Evolutionary conservation across 768 basidiomycete species (phyloP), one percentile per base, ranked within the genome.

Genomic region (Hypsizygus marmoreus): DNA sequence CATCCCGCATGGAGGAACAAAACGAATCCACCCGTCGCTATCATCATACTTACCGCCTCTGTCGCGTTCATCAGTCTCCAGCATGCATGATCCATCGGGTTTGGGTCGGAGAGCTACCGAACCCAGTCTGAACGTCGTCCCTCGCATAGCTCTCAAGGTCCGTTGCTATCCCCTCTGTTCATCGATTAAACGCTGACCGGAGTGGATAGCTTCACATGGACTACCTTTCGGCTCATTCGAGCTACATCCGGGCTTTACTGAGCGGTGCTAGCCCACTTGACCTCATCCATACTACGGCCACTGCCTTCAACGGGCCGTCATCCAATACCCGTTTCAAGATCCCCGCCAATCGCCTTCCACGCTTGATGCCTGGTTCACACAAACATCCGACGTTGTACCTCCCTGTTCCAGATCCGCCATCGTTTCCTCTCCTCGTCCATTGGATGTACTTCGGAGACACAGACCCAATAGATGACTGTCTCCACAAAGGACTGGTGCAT

Each of bases 361-460:
- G 80, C 23, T 69, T 88, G 3, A 76, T 91, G 47, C 81, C 84
- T 4, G 85, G 80, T 32, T 77, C 79, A 3, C 68, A 84, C 1
- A 71, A 77, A 24, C 86, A 87, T 53, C 88, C 88, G 4, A 73
- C 79, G 51, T 67, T 92, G 46, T 84, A 79, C 61, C 79, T 91
- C 20, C 87, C 87, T 14, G 76, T 91, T 8, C 86, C 88, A 12
- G 86, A 89, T 61, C 81, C 84, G 0, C 67, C 75, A 0, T 88
- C 86, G 6, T 79, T 91, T 63, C 81, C 82, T 25, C 70, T 83
- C 19, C 78, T 91, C 55, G 67, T 88, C 53, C 83, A 88, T 56
- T 91, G 84, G 82, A 82, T 88, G 76, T 89, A 89, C 68, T 91
- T 88, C 65, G 91, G 89, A 23, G 73, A 78, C 50, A 80, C 80